These are phyloP conservation scores for Osmanthus fragrans DNA, from an alignment of 257 asterid genomes.

Conservation along the genomic window DNA sequence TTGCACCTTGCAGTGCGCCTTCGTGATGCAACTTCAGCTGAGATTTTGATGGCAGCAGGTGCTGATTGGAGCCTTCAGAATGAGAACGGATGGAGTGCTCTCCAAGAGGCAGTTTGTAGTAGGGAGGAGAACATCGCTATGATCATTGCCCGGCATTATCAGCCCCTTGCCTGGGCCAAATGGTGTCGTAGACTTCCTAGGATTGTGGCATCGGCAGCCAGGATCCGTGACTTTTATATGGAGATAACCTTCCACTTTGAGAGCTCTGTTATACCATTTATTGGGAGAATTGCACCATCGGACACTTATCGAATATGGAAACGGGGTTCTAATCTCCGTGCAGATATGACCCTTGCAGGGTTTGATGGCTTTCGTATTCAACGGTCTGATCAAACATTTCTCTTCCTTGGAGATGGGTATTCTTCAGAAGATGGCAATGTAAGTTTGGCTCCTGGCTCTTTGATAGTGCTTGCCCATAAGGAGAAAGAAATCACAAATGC, in stretches of 20 bases:
- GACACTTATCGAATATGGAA: constrained; percentile 98
- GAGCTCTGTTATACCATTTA: constrained; percentile 96
- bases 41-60: constrained; percentile 97
- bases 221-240: constrained; percentile 97
- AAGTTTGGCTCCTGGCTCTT: constrained; percentile 88
- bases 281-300: constrained; percentile 97
- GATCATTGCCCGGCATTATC: constrained; percentile 96
- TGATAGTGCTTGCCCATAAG: constrained; percentile 88
- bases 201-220: constrained; percentile 78
- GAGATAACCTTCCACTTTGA: constrained; percentile 97
- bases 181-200: constrained; percentile 99
- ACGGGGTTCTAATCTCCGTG: constrained; percentile 97
- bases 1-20: constrained; percentile 89
- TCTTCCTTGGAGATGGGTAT: constrained; percentile 93
- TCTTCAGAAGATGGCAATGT: constrained; percentile 64
- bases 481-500: constrained; percentile 97
- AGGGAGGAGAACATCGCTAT: constrained; percentile 91
- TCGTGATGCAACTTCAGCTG: constrained; percentile 78
- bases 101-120: constrained; percentile 98
- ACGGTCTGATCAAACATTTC: constrained; percentile 94
- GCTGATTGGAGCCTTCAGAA: constrained; percentile 99
- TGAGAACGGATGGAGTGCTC: constrained; percentile 99
- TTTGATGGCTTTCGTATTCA: constrained; percentile 98
- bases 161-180: constrained; percentile 99
- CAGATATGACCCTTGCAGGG: constrained; percentile 99